A percentile compares a stretch with the other conserved stretches of the same genome.
phyloP scores from a whole-genome alignment of 495 filamentous ascomycete species.

The Lentithecium fluviatile region DNA sequence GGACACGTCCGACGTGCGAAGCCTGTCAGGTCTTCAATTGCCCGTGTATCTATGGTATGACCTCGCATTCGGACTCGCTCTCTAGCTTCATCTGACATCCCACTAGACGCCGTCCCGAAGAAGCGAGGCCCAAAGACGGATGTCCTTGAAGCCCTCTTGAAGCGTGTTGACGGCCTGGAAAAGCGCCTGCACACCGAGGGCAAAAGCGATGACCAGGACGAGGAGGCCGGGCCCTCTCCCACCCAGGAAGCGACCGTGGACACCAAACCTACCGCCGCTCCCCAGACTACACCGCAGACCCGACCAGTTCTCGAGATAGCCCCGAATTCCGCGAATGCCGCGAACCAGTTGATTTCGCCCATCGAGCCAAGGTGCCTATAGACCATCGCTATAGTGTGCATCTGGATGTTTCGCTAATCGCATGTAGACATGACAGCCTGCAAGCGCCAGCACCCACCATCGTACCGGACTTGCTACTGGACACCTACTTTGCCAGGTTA shows the following conservation, averaged over 20 bases:
- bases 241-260: slow-evolving; percentile 17
- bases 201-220: slow-evolving; percentile 34
- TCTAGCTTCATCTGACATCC: slow-evolving; percentile 7
- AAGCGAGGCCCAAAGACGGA: slow-evolving; percentile 88
- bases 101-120: slow-evolving; percentile 77
- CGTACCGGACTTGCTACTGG: slow-evolving; percentile 56
- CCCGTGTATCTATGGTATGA: slow-evolving; percentile 80
- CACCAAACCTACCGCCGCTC: slow-evolving; percentile 10
- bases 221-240: slow-evolving; percentile 1
- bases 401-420: slow-evolving; percentile 17
- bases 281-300: not conserved
- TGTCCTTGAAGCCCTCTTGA: slow-evolving; percentile 78
- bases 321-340: slow-evolving; percentile 19
- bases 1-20: slow-evolving; percentile 77
- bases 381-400: slow-evolving; percentile 7
- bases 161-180: slow-evolving; percentile 79
- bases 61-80: not conserved
- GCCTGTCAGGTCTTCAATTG: slow-evolving; percentile 86
- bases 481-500: slow-evolving; percentile 72
- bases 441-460: slow-evolving; percentile 33
- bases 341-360: slow-evolving; percentile 32
- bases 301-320: slow-evolving; percentile 33
- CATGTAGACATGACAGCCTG: slow-evolving; percentile 16
- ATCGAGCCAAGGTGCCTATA: slow-evolving; percentile 33
- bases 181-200: slow-evolving; percentile 60